A percentile compares a stretch with the other conserved stretches of the same genome.
phyloP scores from a whole-genome alignment of 179 eudicot species.

The Heliamphora pulchella region DNA sequence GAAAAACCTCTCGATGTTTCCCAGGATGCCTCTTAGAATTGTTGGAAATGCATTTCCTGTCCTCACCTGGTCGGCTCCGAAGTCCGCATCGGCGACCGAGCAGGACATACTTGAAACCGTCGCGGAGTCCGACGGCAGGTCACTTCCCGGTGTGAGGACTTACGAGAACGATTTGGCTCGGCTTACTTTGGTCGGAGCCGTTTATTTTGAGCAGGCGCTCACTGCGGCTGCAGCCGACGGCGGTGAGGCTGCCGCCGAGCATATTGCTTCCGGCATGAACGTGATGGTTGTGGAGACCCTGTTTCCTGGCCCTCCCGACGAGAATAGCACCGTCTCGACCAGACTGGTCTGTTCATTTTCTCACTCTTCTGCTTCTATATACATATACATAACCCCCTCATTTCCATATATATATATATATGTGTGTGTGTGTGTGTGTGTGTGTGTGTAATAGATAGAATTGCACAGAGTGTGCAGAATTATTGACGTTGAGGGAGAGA shows the following conservation, averaged over 20 bases:
- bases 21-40: slow-evolving; percentile 15
- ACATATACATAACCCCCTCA: background rate
- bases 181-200: slow-evolving; percentile 62
- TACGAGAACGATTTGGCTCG: slow-evolving; percentile 74
- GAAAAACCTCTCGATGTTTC: slow-evolving; percentile 12
- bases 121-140: slow-evolving; percentile 26
- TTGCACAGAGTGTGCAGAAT: too few relatives aligned
- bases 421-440: too few relatives aligned
- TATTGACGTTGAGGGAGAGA: too few relatives aligned
- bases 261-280: slow-evolving; percentile 36
- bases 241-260: slow-evolving; percentile 66
- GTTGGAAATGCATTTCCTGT: slow-evolving; percentile 15
- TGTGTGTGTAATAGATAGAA: too few relatives aligned
- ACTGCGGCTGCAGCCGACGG: slow-evolving; percentile 97
- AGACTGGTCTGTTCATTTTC: slow-evolving; percentile 48
- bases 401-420: too few relatives aligned
- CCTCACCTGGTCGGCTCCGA: slow-evolving; percentile 15
- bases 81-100: slow-evolving; percentile 28
- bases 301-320: slow-evolving; percentile 53
- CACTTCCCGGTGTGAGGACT: slow-evolving; percentile 61
- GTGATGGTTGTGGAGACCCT: slow-evolving; percentile 82
- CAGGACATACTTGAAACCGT: slow-evolving; percentile 51
- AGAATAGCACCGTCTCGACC: slow-evolving; percentile 61
- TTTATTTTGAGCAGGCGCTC: slow-evolving; percentile 56
- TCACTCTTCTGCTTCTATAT: background rate